Evolutionary conservation across 306 rosid species (phyloP), one percentile per base, ranked within the genome.

Genomic region (Lagenaria siceraria): DNA sequence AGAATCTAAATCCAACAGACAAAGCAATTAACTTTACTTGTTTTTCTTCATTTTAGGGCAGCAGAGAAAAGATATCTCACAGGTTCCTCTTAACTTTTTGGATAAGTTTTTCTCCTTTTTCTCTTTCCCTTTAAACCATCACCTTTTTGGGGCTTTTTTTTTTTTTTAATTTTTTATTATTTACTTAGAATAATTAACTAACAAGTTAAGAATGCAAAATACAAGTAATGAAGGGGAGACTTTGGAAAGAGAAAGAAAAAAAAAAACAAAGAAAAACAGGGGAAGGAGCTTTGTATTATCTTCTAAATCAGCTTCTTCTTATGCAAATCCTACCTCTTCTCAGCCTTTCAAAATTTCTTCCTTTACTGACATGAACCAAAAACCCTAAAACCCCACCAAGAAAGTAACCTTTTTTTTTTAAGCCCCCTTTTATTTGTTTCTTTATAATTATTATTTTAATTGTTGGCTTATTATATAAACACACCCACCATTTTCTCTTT

Each of bases 1-100:
- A 80, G 93, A 89, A 87, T 87, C 87, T 83, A 75, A 29, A 81
- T 46, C 69, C 56, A 69, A 77, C 76, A 64, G 73, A 42, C 71
- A 55, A 81, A 64, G 24, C 17, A 70, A 59, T 49, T 58, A 52
- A 82, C 49, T 53, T 58, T 75, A 60, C 29, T 82, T 77, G 81
- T 43, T 63, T 53, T 51, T 49, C n/a, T 2, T 58, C 65, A 25
- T 63, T 38, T 15, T 59, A 59, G 75, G 56, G 79, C 65, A 18
- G 42, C 4, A 46, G 9, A 38, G 36, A 3, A 40, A 35, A 53
- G 75, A 2, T n/a, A 43, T 46, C 31, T 43, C 31, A 15, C 51
- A 70, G 75, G 75, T 70, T 70, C 58, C 51, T 46, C 51, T 43
- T 54, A 48, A 46, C 42, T 46, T 71, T 71, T 71, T 25, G 76